These are phyloP conservation scores for Alliaria petiolata DNA, from an alignment of 345 rosid species.

Conservation along the genomic window DNA sequence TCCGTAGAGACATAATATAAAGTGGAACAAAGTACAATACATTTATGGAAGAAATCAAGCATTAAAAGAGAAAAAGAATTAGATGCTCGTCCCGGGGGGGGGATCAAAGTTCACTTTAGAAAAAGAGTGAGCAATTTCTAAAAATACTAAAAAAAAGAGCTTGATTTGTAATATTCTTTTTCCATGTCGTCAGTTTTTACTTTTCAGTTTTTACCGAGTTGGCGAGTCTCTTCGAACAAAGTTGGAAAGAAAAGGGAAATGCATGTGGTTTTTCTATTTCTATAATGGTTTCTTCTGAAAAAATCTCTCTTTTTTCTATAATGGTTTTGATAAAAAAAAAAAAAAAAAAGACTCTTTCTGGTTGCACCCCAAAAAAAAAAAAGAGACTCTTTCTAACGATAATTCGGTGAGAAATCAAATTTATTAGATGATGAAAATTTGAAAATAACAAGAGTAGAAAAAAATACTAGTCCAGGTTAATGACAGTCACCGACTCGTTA, in stretches of 20 bases:
- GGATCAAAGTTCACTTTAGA: too few species aligned
- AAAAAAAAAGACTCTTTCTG: too few species aligned
- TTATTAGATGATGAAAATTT: too few species aligned
- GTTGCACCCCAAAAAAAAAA: too few species aligned
- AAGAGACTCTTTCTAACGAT: too few species aligned
- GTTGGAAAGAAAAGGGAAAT: background rate
- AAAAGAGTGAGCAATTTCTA: conserved; percentile 10
- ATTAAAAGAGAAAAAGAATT: conserved; percentile 4
- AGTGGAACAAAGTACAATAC: background rate
- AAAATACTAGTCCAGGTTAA: background rate
- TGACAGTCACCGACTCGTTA: conserved; percentile 21
- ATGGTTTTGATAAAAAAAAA: too few species aligned
- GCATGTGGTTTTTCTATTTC: background rate
- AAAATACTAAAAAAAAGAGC: background rate
- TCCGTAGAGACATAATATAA: too few species aligned
- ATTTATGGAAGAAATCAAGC: background rate
- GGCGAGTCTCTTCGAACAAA: background rate
- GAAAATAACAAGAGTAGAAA: too few species aligned
- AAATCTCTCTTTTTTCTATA: background rate
- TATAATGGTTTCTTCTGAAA: background rate
- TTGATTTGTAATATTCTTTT: background rate
- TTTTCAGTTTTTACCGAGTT: background rate
- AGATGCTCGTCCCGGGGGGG: conserved; percentile 15
- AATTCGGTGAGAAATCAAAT: background rate
- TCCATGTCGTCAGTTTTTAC: background rate